Evolutionary conservation across 805 yeast genomes (phyloP).

Genomic region (Kodamaea jinghongensis): DNA sequence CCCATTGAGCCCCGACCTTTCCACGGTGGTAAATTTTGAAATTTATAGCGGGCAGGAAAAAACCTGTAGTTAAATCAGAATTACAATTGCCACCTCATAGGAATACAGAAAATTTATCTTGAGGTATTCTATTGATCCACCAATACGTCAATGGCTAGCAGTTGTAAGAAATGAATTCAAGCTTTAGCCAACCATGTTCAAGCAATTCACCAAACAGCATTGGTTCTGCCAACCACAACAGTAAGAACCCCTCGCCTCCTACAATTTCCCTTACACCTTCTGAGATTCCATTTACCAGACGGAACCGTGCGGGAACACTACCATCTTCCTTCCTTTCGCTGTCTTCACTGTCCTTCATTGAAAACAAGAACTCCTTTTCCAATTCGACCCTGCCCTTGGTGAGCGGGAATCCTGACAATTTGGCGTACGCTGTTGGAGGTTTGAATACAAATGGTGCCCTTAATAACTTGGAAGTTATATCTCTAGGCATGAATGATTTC

Average conservation of each 20-base stretch:
- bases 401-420: conserved; percentile 5
- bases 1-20: too few relatives aligned
- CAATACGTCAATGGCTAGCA: not conserved
- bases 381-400: conserved; percentile 11
- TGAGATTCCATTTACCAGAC: conserved; percentile 29
- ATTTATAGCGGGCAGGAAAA: too few relatives aligned
- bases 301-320: conserved; percentile 77
- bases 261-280: conserved; percentile 29
- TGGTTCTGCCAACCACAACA: not conserved
- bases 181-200: too few relatives aligned
- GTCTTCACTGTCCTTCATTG: conserved; percentile 7
- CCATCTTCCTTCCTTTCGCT: conserved; percentile 54
- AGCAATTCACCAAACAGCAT: too few relatives aligned
- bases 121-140: conserved; percentile 5
- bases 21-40: too few relatives aligned
- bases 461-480: conserved; percentile 16
- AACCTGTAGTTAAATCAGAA: too few relatives aligned
- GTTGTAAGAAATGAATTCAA: too few relatives aligned
- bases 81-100: too few relatives aligned
- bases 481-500: conserved; percentile 14
- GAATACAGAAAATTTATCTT: not conserved
- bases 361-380: conserved; percentile 5
- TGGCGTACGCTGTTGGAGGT: not conserved
- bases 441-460: not conserved
- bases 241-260: conserved; percentile 28